phyloP scores from a whole-genome alignment of 169 alveolate species.

The Cyclospora cayetanensis region DNA sequence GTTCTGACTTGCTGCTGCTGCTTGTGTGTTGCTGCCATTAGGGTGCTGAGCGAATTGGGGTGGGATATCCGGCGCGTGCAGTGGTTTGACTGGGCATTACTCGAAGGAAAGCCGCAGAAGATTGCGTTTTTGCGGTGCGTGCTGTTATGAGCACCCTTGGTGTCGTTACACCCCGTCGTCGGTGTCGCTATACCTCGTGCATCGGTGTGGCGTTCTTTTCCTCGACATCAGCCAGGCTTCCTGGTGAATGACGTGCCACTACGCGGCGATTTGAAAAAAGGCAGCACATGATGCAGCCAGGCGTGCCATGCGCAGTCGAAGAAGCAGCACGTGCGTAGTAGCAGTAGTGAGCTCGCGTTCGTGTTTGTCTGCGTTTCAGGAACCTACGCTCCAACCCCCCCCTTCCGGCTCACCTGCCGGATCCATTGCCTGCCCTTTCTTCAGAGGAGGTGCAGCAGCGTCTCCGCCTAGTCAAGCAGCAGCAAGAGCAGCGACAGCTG shows the following conservation, averaged over 20 bases:
- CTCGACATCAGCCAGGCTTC: too few species aligned
- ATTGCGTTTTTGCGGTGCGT: slow-evolving; percentile 73
- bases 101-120: slow-evolving; percentile 71
- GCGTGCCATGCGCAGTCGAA: too few species aligned
- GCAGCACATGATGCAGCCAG: too few species aligned
- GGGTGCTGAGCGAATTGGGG: slow-evolving; percentile 83
- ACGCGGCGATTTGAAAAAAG: too few species aligned
- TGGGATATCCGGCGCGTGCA: slow-evolving; percentile 86
- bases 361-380: slow-evolving; percentile 26
- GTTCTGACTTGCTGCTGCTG: background rate
- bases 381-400: slow-evolving; percentile 10
- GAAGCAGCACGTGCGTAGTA: background rate
- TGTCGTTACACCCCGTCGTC: background rate
- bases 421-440: background rate
- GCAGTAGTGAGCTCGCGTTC: background rate
- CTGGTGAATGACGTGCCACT: background rate
- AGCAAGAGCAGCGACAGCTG: slow-evolving; percentile 7
- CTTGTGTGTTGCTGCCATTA: background rate
- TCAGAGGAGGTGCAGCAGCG: slow-evolving; percentile 35
- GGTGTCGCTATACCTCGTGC: background rate
- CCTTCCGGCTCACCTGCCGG: slow-evolving; percentile 29
- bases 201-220: background rate
- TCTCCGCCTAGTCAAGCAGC: slow-evolving; percentile 18
- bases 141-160: background rate
- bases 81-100: slow-evolving; percentile 83